Evolutionary conservation across 305 asterid genomes (phyloP).

Genomic region (Coffea humblotiana): DNA sequence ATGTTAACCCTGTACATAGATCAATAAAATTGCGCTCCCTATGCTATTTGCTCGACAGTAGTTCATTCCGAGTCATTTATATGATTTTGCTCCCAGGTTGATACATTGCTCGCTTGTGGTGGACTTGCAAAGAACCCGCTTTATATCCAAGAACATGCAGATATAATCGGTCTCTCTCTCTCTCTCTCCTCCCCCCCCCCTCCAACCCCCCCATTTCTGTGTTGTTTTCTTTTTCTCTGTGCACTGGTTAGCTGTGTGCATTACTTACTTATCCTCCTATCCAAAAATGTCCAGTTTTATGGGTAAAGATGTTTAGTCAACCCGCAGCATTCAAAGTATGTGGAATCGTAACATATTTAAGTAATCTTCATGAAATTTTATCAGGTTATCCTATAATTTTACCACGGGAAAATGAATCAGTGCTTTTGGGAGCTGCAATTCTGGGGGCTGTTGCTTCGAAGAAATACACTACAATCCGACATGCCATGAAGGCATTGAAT

Average conservation of each 20-base stretch:
- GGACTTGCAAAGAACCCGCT: constrained; percentile 82
- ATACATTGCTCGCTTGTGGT: constrained; percentile 91
- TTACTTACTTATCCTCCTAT: neutral
- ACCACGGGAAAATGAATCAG: constrained; percentile 92
- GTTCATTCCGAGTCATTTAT: neutral
- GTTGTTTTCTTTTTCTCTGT: no score
- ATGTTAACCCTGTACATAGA: neutral
- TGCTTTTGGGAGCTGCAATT: constrained; percentile 94
- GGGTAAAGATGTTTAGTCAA: neutral
- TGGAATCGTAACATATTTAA: neutral
- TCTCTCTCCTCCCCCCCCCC: constrained; percentile 1
- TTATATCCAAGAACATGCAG: constrained; percentile 92
- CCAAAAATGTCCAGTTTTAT: neutral
- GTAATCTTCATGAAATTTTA: constrained; percentile 15
- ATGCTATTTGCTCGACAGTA: neutral
- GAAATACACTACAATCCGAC: constrained; percentile 59
- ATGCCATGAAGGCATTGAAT: constrained; percentile 87
- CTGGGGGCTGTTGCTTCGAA: constrained; percentile 98
- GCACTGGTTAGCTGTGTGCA: neutral
- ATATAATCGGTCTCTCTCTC: constrained; percentile 69
- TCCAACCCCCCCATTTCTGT: no score
- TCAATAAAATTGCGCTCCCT: neutral
- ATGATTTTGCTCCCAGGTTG: constrained; percentile 52
- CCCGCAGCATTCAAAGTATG: neutral
- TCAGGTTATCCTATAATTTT: constrained; percentile 83